These are phyloP conservation scores for Rhizopogon vesiculosus DNA, from an alignment of 768 basidiomycete genomes.

Conservation along the genomic window DNA sequence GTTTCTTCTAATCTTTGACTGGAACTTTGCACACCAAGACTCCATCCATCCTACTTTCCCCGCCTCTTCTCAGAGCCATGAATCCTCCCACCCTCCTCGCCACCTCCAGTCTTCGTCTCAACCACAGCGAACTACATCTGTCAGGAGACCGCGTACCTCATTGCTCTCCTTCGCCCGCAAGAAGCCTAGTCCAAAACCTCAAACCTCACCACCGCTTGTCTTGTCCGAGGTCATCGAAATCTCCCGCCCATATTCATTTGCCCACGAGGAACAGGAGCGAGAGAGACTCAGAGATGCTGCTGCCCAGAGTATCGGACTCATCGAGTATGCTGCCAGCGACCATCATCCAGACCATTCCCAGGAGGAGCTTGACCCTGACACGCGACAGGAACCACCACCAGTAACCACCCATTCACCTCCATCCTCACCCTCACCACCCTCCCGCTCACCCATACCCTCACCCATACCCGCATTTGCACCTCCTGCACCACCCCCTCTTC, in stretches of 20 bases:
- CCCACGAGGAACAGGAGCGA: conserved; percentile 68
- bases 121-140: background rate
- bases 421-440: conserved; percentile 10
- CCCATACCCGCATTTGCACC: conserved; percentile 16
- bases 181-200: conserved; percentile 28
- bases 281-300: conserved; percentile 72
- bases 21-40: conserved; percentile 13
- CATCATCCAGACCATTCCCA: conserved; percentile 14
- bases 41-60: conserved; percentile 10
- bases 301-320: conserved; percentile 69
- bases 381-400: conserved; percentile 15
- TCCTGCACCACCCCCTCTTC: conserved; percentile 25
- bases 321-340: background rate
- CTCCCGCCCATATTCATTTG: conserved; percentile 36
- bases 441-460: conserved; percentile 19
- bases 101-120: background rate
- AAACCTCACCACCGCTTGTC: conserved; percentile 30
- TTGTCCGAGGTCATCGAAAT: conserved; percentile 76
- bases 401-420: conserved; percentile 18
- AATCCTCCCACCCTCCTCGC: background rate
- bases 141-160: conserved; percentile 36
- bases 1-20: background rate
- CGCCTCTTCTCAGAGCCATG: conserved; percentile 2
- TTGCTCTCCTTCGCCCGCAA: conserved; percentile 42
- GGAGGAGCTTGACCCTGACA: conserved; percentile 42